Base-by-base conservation (phyloP, 2,329 filamentous ascomycete genomes). In the Aspergillus proliferans region DNA sequence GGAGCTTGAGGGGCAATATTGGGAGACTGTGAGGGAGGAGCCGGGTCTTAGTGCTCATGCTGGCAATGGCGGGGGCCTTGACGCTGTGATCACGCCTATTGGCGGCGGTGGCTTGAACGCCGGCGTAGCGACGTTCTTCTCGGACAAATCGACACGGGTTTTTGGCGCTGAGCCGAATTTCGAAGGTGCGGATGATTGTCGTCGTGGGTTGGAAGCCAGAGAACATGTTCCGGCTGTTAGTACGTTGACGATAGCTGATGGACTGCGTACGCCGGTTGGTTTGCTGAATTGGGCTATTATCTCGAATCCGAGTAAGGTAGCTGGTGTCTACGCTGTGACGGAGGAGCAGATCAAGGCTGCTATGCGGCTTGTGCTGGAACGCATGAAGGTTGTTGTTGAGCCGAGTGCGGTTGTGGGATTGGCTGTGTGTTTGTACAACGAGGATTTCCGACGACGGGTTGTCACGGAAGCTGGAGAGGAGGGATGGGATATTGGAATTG, bases 341-440 rank as follows among this genome's bases (percentile, higher is more conserved):
- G 92, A 97, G 68, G 83, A 85, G 47, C 82, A 95, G 75, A 96
- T 97, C 66, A 78, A 80, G 61, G 77, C 75, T 19, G 86, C 91
- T 10, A 79, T 95, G 80, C 73, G 79, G 52, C 69, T 97, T 53
- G 85, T 95, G 30, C 73, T 91, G 53, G 92, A 97, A 79, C 75
- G 91, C 50, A 83, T 93, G 77, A 96, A 97, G 80, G 73, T 95
- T 43, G 83, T 96, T 19, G 83, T 96, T 10, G 92, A 97, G 76
- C 92, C 92, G 19, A 91, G 86, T 68, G 82, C 87, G 0, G 89
- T 85, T 2, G 91, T 96, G n/a, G 82, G 83, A 1, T 68, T 97
- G 51, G 93, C 92, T 0, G 87, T 88, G 6, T 85, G 84, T 46
- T 71, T 97, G 57, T 96, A 82, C 56, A 86, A 95, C 65, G 88